Percentiles rank a stretch among this genome's conserved stretches.
Evolutionary conservation across 768 basidiomycete genomes (phyloP).

Genomic region (Leccinum broughii): DNA sequence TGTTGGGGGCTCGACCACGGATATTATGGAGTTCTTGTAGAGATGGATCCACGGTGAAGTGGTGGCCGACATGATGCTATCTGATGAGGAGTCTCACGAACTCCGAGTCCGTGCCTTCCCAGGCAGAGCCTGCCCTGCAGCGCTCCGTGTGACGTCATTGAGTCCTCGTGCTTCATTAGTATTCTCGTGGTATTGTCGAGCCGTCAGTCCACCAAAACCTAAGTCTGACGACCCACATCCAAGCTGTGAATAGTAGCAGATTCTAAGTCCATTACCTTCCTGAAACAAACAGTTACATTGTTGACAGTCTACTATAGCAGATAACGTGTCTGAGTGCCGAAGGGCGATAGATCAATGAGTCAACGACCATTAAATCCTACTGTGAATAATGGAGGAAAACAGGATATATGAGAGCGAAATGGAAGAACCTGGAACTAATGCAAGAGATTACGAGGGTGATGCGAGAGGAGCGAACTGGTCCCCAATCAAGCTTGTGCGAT

Average conservation of each 20-base stretch:
- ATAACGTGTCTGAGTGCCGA: background rate
- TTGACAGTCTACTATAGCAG: slow-evolving; percentile 12
- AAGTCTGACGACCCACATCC: background rate
- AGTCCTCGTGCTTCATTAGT: too few species aligned
- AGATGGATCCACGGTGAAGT: slow-evolving; percentile 16
- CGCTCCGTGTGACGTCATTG: background rate
- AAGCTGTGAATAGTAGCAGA: background rate
- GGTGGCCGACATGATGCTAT: slow-evolving; percentile 6
- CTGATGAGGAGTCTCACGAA: background rate
- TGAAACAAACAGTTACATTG: background rate
- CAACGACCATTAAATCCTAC: background rate
- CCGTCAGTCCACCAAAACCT: too few species aligned
- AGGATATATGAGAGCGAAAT: slow-evolving; percentile 7
- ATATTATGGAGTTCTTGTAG: slow-evolving; percentile 30
- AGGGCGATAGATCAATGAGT: background rate
- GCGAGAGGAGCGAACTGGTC: slow-evolving; percentile 27
- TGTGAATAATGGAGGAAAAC: background rate
- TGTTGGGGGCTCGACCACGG: slow-evolving; percentile 32
- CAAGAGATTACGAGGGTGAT: slow-evolving; percentile 15
- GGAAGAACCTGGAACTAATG: slow-evolving; percentile 1
- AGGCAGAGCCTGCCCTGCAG: background rate
- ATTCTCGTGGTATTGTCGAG: too few species aligned
- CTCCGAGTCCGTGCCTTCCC: background rate
- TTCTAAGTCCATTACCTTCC: background rate
- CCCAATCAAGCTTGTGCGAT: slow-evolving; percentile 46